These are phyloP conservation scores for Triticum timopheevii DNA, from an alignment of 176 grass and related monocot genomes.

Conservation along the genomic window DNA sequence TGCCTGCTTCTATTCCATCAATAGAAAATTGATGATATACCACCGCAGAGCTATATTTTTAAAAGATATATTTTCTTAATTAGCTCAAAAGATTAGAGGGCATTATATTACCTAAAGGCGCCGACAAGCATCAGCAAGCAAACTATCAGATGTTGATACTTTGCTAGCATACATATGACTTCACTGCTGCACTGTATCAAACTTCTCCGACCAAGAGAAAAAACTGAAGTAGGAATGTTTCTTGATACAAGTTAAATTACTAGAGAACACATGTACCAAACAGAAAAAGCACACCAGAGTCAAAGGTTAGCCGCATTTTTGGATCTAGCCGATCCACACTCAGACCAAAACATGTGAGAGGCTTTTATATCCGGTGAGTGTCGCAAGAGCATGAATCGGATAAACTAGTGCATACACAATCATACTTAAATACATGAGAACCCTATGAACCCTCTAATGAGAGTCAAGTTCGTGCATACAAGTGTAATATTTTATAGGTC, in stretches of 20 bases:
- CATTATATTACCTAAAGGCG: too few species aligned
- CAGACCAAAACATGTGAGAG: neutral
- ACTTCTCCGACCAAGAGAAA: neutral
- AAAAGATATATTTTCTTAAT: too few species aligned
- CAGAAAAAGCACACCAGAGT: neutral
- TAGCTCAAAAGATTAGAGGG: too few species aligned
- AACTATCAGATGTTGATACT: too few species aligned
- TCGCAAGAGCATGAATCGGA: neutral
- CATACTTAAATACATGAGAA: neutral
- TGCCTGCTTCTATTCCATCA: too few species aligned
- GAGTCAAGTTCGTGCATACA: slow-evolving; percentile 11
- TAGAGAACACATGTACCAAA: neutral
- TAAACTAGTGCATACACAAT: neutral
- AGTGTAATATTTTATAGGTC: neutral
- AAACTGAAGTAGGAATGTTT: neutral
- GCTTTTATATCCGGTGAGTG: neutral
- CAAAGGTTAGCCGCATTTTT: neutral
- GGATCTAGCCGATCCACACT: neutral
- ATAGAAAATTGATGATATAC: too few species aligned
- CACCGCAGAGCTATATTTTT: too few species aligned
- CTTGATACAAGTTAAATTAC: neutral
- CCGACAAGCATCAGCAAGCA: too few species aligned
- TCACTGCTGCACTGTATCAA: neutral
- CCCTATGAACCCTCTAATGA: neutral
- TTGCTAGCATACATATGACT: too few species aligned